Evolutionary conservation across 768 basidiomycete species (phyloP).

Genomic region (Amanita thiersii): DNA sequence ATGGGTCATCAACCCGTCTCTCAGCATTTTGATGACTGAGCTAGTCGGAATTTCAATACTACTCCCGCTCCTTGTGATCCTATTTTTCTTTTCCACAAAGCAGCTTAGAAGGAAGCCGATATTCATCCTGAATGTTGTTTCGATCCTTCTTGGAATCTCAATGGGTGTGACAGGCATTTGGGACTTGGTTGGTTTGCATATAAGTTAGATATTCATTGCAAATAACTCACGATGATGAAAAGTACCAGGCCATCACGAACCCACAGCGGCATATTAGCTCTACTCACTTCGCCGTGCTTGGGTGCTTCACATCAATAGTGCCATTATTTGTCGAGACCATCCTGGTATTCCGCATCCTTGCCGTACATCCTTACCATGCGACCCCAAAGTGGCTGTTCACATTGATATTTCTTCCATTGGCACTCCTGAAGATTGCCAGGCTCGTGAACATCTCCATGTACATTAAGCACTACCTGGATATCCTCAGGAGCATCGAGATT

Average conservation of each 20-base stretch:
- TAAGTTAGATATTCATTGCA: conserved; percentile 3
- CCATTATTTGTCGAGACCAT: conserved; percentile 18
- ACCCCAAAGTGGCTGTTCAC: conserved; percentile 6
- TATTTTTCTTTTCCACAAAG: conserved; percentile 16
- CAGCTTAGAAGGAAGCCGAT: conserved; percentile 12
- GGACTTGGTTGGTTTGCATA: conserved; percentile 11
- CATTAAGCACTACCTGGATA: conserved; percentile 5
- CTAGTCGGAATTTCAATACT: conserved; percentile 8
- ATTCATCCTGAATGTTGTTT: conserved; percentile 16
- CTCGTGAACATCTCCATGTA: conserved; percentile 12
- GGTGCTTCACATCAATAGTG: conserved; percentile 6
- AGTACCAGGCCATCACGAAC: conserved; percentile 1
- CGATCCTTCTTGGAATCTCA: conserved; percentile 13
- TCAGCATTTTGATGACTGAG: no score
- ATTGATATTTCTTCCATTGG: conserved; percentile 12
- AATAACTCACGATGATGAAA: neutral
- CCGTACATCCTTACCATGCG: conserved; percentile 13
- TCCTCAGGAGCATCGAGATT: neutral
- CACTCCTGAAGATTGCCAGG: conserved; percentile 14
- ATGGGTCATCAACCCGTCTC: no score
- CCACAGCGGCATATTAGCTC: neutral
- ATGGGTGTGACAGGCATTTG: neutral
- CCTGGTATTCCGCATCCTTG: conserved; percentile 15
- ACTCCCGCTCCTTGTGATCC: conserved; percentile 12
- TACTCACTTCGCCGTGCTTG: conserved; percentile 5